phyloP scores from a whole-genome alignment of 768 basidiomycete species.

The Ramaria sp. region DNA sequence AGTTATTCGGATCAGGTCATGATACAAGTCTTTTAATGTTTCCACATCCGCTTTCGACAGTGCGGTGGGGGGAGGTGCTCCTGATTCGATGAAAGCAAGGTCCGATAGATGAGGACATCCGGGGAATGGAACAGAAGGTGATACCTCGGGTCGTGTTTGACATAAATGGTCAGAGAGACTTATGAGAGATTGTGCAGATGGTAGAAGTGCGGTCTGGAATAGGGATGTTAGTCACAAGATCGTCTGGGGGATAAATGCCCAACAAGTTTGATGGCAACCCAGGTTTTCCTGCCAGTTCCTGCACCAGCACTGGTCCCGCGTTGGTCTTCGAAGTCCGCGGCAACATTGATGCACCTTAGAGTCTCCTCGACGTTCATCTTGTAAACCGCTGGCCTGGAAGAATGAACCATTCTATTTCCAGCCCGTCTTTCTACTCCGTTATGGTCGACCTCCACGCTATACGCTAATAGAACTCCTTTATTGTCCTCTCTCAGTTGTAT shows the following conservation, averaged over 20 bases:
- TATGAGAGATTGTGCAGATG: constrained; percentile 47
- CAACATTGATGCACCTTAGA: constrained; percentile 62
- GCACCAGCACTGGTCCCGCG: constrained; percentile 15
- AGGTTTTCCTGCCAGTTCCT: constrained; percentile 43
- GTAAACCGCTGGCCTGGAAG: constrained; percentile 26
- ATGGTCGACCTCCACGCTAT: constrained; percentile 79
- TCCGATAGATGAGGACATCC: constrained; percentile 54
- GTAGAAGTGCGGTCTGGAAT: constrained; percentile 55
- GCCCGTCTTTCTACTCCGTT: constrained; percentile 27
- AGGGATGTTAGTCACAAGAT: neutral
- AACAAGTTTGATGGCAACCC: constrained; percentile 81
- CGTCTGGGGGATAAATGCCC: constrained; percentile 14
- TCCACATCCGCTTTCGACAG: constrained; percentile 47
- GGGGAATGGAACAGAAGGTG: constrained; percentile 46
- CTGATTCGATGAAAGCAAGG: constrained; percentile 34
- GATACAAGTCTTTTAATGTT: constrained; percentile 48
- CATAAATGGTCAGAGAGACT: constrained; percentile 52
- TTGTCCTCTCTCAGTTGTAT: constrained; percentile 49
- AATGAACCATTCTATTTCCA: neutral
- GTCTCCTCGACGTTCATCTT: constrained; percentile 67
- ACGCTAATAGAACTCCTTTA: constrained; percentile 69
- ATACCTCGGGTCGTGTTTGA: constrained; percentile 24
- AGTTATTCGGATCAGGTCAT: constrained; percentile 56
- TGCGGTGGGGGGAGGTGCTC: constrained; percentile 12
- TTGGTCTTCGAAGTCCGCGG: constrained; percentile 68